Conservation (phyloP, 805 yeast genomes). For the Yarrowia hollandica region DNA sequence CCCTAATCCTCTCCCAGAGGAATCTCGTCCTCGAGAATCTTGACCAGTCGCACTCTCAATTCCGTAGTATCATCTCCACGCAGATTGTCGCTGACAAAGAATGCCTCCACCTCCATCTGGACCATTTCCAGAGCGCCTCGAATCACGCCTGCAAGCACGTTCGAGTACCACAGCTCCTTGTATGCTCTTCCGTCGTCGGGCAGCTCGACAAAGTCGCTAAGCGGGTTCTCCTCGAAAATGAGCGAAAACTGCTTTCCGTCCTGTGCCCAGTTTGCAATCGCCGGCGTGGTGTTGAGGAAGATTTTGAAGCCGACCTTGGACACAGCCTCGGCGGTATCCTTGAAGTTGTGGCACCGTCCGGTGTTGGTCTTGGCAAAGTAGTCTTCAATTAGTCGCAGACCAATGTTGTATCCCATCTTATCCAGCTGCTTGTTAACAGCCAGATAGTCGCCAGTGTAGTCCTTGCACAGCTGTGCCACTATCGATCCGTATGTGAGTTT, state of each 20-base stretch:
- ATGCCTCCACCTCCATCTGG: constrained; percentile 83
- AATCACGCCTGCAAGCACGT: constrained; percentile 83
- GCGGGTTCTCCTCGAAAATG: constrained; percentile 78
- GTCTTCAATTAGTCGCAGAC: constrained; percentile 87
- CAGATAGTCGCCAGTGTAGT: constrained; percentile 68
- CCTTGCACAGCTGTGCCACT: constrained; percentile 87
- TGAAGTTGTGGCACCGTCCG: constrained; percentile 74
- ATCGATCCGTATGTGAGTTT: constrained; percentile 94
- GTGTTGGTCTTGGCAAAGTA: constrained; percentile 85
- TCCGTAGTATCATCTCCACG: constrained; percentile 85
- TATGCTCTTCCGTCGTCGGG: constrained; percentile 74
- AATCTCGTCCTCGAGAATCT: constrained; percentile 83
- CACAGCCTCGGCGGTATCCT: constrained; percentile 84
- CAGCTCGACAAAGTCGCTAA: constrained; percentile 91
- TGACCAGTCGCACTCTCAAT: constrained; percentile 66
- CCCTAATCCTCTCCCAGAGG: constrained; percentile 90
- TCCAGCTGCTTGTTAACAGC: constrained; percentile 83
- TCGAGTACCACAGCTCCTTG: constrained; percentile 87
- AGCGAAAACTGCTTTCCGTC: constrained; percentile 76
- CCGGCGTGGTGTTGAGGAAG: constrained; percentile 80
- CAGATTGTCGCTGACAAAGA: constrained; percentile 74
- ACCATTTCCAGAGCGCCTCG: constrained; percentile 95
- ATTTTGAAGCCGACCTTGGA: constrained; percentile 87
- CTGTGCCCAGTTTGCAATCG: constrained; percentile 68
- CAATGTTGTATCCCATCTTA: constrained; percentile 94